Base-by-base conservation (phyloP, 2,329 filamentous ascomycete species). In the Arthrocladium fulminans region DNA sequence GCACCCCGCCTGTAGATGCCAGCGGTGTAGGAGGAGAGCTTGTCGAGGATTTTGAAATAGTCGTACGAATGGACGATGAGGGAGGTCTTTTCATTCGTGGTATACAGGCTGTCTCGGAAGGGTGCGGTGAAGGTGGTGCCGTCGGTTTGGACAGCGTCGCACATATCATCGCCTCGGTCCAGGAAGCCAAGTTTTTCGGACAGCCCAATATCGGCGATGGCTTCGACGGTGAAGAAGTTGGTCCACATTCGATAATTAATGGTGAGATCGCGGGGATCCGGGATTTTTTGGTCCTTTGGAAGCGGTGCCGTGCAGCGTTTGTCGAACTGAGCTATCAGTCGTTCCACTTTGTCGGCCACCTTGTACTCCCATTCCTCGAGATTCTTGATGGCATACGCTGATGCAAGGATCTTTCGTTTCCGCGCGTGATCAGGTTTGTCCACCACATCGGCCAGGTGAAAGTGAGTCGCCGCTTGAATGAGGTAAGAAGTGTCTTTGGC, bases 201-300 rank as follows among this genome's bases (percentile, higher is more conserved):
- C 0, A 78, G 63, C 1, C 74, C 75, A 57, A 79, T 79, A 46
- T 78, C 73, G 13, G 72, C 73, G 44, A 79, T 77, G 2, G 73
- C 75, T 49, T 79, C 75, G 12, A 78, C 63, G 0, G 73, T 74
- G 59, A 79, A 78, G 63, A 74, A 75, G 59, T 77, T 79, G 20
- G 68, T 66, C 70, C 70, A 79, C 4, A 64, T 63, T 3, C 74
- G 69, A 47, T 72, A 73, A 54, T 79, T 72, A 15, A 79, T 63
- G 0, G 64, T 73, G 15, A 74, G 47, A 41, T 75, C 72, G n/a
- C 25, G 25, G 5, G 35, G 24, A 24, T 38, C 45, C 2, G 51
- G 51, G 2, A 51, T 35, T 12, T 23, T 47, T 17, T 45, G 23
- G 13, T 25, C 43, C n/a, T 23, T 24, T 2, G 39, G 32, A 8